These are phyloP conservation scores for Fusarium keratoplasticum DNA, from an alignment of 2,329 filamentous ascomycete species.

Conservation along the genomic window DNA sequence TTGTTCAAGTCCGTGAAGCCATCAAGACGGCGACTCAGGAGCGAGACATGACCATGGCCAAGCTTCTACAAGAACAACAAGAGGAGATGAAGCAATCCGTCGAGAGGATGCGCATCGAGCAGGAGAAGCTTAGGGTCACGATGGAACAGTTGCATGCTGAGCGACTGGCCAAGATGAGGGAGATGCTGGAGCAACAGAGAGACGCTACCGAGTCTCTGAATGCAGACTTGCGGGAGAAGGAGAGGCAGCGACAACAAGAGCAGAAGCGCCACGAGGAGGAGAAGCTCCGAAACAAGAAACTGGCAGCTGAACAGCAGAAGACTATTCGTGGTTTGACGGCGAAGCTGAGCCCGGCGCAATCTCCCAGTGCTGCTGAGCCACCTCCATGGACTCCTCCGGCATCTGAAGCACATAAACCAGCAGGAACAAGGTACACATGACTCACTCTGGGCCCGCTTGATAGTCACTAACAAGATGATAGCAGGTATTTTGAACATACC, in stretches of 20 bases:
- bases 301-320: not conserved
- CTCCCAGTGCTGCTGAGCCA: not conserved
- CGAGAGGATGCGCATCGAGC: not conserved
- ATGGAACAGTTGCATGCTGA: not conserved
- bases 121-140: not conserved
- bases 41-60: not conserved
- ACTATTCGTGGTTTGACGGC: not conserved
- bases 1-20: not conserved
- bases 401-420: not conserved
- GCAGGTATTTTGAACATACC: not conserved
- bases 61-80: not conserved
- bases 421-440: not conserved
- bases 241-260: not conserved
- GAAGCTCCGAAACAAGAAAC: not conserved
- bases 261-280: not conserved
- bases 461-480: not conserved
- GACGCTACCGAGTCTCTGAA: not conserved
- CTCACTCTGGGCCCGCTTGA: not conserved
- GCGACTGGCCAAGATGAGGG: not conserved
- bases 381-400: not conserved
- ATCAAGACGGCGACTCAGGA: not conserved
- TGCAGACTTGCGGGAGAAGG: not conserved
- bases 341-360: not conserved
- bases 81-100: not conserved
- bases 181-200: not conserved